phyloP scores from a whole-genome alignment of 73 alveolate species.

The Tetrahymena elliotti region DNA sequence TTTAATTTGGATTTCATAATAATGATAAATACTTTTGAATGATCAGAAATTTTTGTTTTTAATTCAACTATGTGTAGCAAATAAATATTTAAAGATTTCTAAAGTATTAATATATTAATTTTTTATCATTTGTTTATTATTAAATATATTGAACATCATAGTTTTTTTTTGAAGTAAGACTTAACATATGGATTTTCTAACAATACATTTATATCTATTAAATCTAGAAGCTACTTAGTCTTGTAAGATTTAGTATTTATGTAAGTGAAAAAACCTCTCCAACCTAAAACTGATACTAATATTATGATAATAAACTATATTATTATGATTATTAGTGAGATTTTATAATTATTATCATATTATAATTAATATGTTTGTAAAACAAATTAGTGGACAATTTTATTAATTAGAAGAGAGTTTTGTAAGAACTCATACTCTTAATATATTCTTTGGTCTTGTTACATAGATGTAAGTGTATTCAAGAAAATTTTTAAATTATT shows the following conservation, averaged over 20 bases:
- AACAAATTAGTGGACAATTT: not conserved
- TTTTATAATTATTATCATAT: not conserved
- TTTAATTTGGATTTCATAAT: no score
- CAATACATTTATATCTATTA: not conserved
- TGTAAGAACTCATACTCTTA: not conserved
- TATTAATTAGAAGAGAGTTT: not conserved
- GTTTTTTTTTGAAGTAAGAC: not conserved
- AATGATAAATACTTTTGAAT: no score
- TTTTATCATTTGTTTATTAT: not conserved
- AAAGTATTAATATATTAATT: no score
- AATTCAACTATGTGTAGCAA: no score
- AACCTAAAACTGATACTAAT: not conserved
- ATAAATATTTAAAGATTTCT: no score
- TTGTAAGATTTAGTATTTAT: not conserved
- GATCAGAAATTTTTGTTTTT: no score
- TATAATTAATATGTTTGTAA: not conserved
- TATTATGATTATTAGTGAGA: not conserved
- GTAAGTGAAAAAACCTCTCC: not conserved
- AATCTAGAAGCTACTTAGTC: not conserved
- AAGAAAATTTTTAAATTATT: not conserved
- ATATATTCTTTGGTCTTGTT: not conserved
- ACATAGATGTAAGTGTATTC: not conserved
- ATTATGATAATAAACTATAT: not conserved
- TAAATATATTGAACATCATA: not conserved
- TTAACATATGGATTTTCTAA: not conserved